Base-by-base conservation (phyloP, 2,329 filamentous ascomycete species). In the Sarocladium oryzae region DNA sequence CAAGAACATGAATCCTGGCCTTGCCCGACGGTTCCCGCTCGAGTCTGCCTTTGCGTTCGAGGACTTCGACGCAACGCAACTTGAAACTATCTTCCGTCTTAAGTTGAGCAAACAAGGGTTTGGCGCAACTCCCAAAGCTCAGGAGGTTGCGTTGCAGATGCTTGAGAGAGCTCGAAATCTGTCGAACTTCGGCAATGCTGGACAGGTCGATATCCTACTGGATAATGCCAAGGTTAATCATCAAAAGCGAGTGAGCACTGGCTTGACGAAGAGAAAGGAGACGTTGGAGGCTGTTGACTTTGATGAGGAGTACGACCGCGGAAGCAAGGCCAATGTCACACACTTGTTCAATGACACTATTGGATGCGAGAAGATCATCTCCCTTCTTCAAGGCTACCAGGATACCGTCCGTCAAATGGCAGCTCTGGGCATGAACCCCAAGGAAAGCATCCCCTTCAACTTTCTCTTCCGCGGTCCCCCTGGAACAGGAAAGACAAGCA, bases 201-300 rank as follows among this genome's bases (percentile, higher is more conserved):
- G 87, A 0, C 85, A 87, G 53, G 75, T 91, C 1, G 84, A 90
- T 51, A 89, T 78, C 30, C 60, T 88, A 0, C 68, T 88, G 1
- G 72, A 79, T 46, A 61, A 63, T 1, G 78, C 84, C 1, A 86
- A 86, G 54, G 53, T 54, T 2, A 58, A 61, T 0, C 63, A 70
- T 30, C 65, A 69, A 50, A 55, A 54, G 9, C 56, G 66, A 1
- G n/a, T 62, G 5, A 55, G 59, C 0, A 54, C 57, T 1, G 57
- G 60, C 0, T 40, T 56, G 3, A 56, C 60, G 1, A 58, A 58
- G 28, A 41, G 49, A 0, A 76, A 77, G 0, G 78, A 86, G 55
- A 88, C 88, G 61, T 81, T 87, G 1, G 91, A 92, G 57, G 86
- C 81, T 0, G 81, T 85, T 0, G 86, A 89, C 55, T 78, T 93